Percentiles rank a stretch among this genome's conserved stretches.
Evolutionary conservation across 768 basidiomycete species (phyloP).

Genomic region (Mycena amicta): DNA sequence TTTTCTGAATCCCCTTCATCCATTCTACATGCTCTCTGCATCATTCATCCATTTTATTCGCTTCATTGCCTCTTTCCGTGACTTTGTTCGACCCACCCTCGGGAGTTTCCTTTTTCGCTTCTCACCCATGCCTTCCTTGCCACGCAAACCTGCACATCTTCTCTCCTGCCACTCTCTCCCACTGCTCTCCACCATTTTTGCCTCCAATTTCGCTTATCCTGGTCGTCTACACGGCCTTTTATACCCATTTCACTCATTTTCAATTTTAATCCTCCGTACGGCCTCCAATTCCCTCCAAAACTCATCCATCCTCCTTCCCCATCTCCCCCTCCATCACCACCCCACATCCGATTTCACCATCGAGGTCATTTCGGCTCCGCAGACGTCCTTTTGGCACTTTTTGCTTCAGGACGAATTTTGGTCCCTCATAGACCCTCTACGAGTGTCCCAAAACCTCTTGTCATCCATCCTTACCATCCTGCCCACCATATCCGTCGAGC

Average conservation of each 20-base stretch:
- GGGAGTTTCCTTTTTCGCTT: background rate
- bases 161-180: background rate
- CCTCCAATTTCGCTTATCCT: background rate
- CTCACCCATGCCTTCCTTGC: too few relatives aligned
- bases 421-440: background rate
- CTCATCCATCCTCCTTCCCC: background rate
- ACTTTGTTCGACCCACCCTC: background rate
- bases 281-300: background rate
- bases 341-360: background rate
- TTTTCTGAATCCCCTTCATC: background rate
- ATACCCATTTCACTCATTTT: background rate
- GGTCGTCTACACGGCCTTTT: background rate
- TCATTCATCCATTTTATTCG: background rate
- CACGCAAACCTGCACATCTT: background rate
- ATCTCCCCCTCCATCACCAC: background rate
- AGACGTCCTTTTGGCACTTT: background rate
- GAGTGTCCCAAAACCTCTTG: background rate
- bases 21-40: background rate
- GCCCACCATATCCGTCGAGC: constrained; percentile 1
- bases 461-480: background rate
- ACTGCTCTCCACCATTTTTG: background rate
- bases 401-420: background rate
- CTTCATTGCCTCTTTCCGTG: background rate
- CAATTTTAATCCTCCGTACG: background rate
- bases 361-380: background rate